phyloP scores from a whole-genome alignment of 2,329 filamentous ascomycete species.

The Chaetomium sp. region DNA sequence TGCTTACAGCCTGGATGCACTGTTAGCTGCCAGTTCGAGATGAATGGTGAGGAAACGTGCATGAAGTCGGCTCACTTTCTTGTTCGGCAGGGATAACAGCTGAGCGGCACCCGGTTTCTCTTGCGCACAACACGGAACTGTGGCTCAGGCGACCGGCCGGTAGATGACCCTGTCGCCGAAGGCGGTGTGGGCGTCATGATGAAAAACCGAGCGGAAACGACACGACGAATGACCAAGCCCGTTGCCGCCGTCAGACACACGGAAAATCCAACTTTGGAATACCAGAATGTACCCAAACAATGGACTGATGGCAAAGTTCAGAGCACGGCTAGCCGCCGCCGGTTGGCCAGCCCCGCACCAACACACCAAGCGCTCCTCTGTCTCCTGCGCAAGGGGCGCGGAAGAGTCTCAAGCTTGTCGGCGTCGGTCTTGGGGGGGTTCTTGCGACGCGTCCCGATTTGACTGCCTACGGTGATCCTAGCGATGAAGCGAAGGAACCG shows the following conservation, averaged over 20 bases:
- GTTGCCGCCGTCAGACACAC: neutral
- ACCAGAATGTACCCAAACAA: neutral
- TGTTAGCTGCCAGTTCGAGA: slow-evolving; percentile 28
- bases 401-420: too few relatives aligned
- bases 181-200: slow-evolving; percentile 70
- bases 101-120: slow-evolving; percentile 84
- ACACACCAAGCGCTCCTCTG: too few relatives aligned
- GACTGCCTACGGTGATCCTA: too few relatives aligned
- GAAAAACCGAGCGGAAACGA: neutral
- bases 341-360: too few relatives aligned
- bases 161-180: slow-evolving; percentile 70
- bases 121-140: slow-evolving; percentile 86
- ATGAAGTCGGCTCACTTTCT: slow-evolving; percentile 62
- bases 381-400: too few relatives aligned
- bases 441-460: too few relatives aligned
- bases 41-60: neutral
- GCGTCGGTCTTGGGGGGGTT: too few relatives aligned
- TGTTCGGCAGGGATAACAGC: slow-evolving; percentile 83
- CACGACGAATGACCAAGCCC: too few relatives aligned
- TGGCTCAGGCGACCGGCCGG: slow-evolving; percentile 72
- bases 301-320: too few relatives aligned
- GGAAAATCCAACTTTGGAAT: neutral
- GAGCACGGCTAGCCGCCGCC: too few relatives aligned
- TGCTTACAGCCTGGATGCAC: slow-evolving; percentile 26
- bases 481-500: too few relatives aligned